Conservation (phyloP, 2,329 filamentous ascomycete species). For the Blastomyces parvus region DNA sequence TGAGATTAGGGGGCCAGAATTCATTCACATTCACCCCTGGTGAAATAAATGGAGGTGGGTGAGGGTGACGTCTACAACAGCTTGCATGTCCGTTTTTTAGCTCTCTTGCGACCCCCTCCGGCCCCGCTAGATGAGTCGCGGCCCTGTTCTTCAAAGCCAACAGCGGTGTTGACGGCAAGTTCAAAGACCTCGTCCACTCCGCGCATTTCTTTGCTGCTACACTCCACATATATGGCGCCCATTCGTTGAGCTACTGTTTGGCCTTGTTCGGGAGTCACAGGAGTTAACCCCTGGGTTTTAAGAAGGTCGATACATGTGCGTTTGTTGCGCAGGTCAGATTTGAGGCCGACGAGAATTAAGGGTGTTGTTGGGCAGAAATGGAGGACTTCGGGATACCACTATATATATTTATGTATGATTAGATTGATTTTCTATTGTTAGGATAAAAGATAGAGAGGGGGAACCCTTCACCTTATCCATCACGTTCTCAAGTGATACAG, state of each 20-base stretch:
- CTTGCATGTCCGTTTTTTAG: slow-evolving; percentile 77
- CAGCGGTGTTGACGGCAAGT: slow-evolving; percentile 77
- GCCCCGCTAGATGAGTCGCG: slow-evolving; percentile 24
- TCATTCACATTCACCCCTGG: background rate
- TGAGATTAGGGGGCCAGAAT: slow-evolving; percentile 2
- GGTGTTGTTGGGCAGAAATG: slow-evolving; percentile 98
- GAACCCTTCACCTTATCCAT: slow-evolving; percentile 78
- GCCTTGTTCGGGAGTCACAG: slow-evolving; percentile 86
- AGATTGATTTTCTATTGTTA: background rate
- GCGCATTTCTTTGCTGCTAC: slow-evolving; percentile 93
- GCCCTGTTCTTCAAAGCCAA: slow-evolving; percentile 64
- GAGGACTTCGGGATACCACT: slow-evolving; percentile 99
- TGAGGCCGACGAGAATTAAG: slow-evolving; percentile 88
- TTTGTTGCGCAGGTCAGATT: slow-evolving; percentile 92
- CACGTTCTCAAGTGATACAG: slow-evolving; percentile 95
- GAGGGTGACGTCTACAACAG: slow-evolving; percentile 53
- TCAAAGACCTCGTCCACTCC: slow-evolving; percentile 97
- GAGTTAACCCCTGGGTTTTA: slow-evolving; percentile 92
- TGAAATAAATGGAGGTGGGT: background rate
- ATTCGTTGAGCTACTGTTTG: slow-evolving; percentile 82
- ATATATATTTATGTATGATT: slow-evolving; percentile 8
- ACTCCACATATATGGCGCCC: slow-evolving; percentile 94
- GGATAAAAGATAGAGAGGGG: background rate
- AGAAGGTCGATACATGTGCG: slow-evolving; percentile 96
- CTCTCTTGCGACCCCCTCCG: slow-evolving; percentile 44